Evolutionary conservation across 164 flowering plant species (phyloP), one percentile per base, ranked within the genome.

Genomic region (Pachysandra terminalis): DNA sequence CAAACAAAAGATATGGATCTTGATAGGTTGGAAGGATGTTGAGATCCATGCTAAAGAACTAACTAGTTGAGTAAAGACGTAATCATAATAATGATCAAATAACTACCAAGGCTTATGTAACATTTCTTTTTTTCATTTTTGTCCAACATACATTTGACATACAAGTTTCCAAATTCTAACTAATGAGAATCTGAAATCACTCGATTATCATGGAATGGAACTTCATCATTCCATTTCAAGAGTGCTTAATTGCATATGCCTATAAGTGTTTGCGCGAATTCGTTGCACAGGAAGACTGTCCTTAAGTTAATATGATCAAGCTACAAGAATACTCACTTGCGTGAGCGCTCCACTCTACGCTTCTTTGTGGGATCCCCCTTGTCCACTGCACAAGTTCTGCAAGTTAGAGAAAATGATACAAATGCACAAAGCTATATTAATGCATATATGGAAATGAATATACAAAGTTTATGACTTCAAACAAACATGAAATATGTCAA

Each of bases 301-400:
- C 41, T 15, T 53, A 8, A 23, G 41, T 48, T 26, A 10, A 15
- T 49, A 17, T 16, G 17, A 45, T 41, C 28, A 60, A 67, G 63
- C 54, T 26, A 54, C 26, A 62, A 57, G n/a, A 69, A 28, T 61
- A 79, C 88, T 14, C 84, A 87, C 96, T 90, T 90, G 66, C 91
- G 74, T 15, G 96, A 90, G 17, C 93, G 80, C 74, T 90, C 96
- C 76, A 90, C 96, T 73, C 96, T 80, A 19, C 89, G 87, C 71
- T 87, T 89, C 77, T 87, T 90, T 19, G 90, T 86, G 14, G 92
- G 81, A 58, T 87, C 96, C 40, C 81, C 91, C 70, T 78, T 84
- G 70, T 87, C 87, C 69, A 54, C 93, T 85, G 90, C 83, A 80
- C 26, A 26, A 68, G 41, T 73, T 63, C 7, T 17, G 10, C 17